Conservation (phyloP, 441 rosid species). For the Jatropha multifida region DNA sequence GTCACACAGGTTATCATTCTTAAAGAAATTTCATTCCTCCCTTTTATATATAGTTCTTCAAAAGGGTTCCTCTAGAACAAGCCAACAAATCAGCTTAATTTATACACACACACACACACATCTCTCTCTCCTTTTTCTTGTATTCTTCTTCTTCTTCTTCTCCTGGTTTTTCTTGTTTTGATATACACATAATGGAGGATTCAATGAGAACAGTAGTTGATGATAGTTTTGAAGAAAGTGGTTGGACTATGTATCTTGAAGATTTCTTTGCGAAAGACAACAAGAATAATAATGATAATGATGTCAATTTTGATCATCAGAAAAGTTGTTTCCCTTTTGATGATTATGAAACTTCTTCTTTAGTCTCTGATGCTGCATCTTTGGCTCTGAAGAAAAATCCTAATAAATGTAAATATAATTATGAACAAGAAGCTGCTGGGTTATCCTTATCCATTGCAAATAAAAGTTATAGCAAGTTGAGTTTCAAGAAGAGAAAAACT, state of each 20-base stretch:
- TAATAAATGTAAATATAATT: background rate
- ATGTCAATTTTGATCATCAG: background rate
- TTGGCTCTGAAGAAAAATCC: slow-evolving; percentile 17
- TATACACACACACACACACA: background rate
- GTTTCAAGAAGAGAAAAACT: slow-evolving; percentile 32
- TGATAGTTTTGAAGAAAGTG: slow-evolving; percentile 40
- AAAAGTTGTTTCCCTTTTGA: slow-evolving; percentile 8
- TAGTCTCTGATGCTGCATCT: slow-evolving; percentile 23
- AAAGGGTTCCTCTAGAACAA: background rate
- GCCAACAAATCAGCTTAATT: background rate
- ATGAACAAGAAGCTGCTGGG: background rate
- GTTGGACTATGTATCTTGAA: slow-evolving; percentile 61
- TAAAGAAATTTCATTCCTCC: background rate
- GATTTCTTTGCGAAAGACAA: slow-evolving; percentile 28
- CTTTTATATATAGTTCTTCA: slow-evolving; percentile 9
- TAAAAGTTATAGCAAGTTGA: slow-evolving; percentile 19
- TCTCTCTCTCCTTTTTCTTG: background rate
- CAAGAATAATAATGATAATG: background rate
- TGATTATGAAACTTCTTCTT: slow-evolving; percentile 21
- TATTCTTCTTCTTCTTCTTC: background rate
- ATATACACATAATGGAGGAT: slow-evolving; percentile 24
- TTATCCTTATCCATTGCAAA: background rate
- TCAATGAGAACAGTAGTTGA: slow-evolving; percentile 27
- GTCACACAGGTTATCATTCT: slow-evolving; percentile 4
- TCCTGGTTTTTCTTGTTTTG: background rate